Conservation (phyloP, 2,329 filamentous ascomycete species). For the Pseudonectria foliicola region DNA sequence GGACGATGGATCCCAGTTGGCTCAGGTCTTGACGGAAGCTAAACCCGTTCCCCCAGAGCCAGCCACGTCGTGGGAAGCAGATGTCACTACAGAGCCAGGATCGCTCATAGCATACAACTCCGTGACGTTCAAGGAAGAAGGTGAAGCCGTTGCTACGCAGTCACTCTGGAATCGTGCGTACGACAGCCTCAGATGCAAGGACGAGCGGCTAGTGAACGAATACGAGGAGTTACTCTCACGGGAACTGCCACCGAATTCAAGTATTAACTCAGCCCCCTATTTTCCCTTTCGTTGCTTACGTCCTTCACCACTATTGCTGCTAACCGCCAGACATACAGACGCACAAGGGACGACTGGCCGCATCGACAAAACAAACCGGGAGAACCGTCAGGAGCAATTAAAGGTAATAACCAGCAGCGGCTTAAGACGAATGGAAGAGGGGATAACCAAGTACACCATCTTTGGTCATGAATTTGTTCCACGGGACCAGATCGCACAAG, state of each 20-base stretch:
- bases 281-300: background rate
- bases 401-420: constrained; percentile 10
- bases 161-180: constrained; percentile 24
- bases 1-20: too few species aligned
- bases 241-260: background rate
- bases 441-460: constrained; percentile 12
- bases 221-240: constrained; percentile 19
- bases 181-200: constrained; percentile 12
- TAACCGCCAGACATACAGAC: background rate
- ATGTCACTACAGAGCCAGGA: too few species aligned
- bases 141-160: too few species aligned
- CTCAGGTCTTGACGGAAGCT: too few species aligned
- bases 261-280: background rate
- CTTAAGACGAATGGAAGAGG: constrained; percentile 11
- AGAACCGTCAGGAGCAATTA: background rate
- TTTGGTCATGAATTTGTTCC: constrained; percentile 13
- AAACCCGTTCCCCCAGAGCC: too few species aligned
- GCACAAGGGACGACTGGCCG: background rate
- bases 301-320: background rate
- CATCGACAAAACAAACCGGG: background rate
- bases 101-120: too few species aligned
- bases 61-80: too few species aligned
- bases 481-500: constrained; percentile 16
- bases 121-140: too few species aligned
- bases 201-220: constrained; percentile 12